Base-by-base conservation (phyloP, 108 stramenopile species). In the Skeletonema grethae region DNA sequence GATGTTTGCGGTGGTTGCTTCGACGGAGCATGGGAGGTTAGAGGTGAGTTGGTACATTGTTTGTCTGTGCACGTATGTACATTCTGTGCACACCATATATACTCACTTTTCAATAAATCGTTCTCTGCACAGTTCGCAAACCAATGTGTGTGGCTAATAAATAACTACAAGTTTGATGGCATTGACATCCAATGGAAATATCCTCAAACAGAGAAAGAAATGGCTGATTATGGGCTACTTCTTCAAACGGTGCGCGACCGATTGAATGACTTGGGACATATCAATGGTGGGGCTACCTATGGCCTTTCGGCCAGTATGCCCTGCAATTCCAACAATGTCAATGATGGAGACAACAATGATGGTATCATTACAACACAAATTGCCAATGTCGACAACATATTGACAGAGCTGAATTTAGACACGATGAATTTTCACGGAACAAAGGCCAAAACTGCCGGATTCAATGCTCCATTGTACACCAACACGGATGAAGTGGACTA, bases 391-490 rank as follows among this genome's bases (percentile, higher is more conserved):
- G 57, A 64, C 35, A 18, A 1, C 0, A 31, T 58, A 0, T 66
- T 76, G 22, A 28, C 64, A 1, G 76, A 76, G 59, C 15, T 76
- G 57, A 65, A 74, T 32, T 38, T 76, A 12, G 18, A 50, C 7
- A 71, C 76, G 22, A 28, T 38, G n/a, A 61, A 72, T 30, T 76
- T 76, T 55, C 70, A 72, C 32, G 76, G 69, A 11, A 25, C 65
- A 12, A 69, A 68, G 73, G 69, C 63, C 31, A 68, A 39, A 5
- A 72, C 12, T 9, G 65, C 61, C 3, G 70, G 65, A 0, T 34
- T 46, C 8, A 77, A 72, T 43, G 28, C 76, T 18, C 76, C 76
- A 5, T 36, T 77, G 15, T 73, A 73, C 61, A 71, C 65, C 58
- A 35, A 48, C n/a, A 25, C 25, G 13, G 76, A 50, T 10, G 41